A percentile compares a stretch with the other conserved stretches of the same genome.
Evolutionary conservation across 306 rosid species (phyloP).

Genomic region (Alnus glutinosa): DNA sequence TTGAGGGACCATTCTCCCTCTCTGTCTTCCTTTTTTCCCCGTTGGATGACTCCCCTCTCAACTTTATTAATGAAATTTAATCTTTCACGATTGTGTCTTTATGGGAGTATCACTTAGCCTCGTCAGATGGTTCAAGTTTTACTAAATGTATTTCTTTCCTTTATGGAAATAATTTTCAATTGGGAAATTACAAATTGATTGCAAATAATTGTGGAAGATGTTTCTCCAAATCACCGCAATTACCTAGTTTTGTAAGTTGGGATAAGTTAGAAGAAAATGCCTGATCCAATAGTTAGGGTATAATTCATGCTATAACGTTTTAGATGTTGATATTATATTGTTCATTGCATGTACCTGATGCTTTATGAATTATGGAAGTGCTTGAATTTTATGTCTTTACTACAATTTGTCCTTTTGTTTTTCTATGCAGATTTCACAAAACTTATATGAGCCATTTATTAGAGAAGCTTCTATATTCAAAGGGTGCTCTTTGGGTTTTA

Average conservation of each 20-base stretch:
- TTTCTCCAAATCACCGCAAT: background rate
- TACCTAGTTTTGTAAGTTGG: background rate
- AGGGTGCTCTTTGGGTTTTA: conserved; percentile 59
- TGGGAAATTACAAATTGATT: background rate
- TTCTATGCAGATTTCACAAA: conserved; percentile 50
- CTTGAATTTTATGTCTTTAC: background rate
- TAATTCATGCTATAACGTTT: background rate
- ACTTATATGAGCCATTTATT: conserved; percentile 51
- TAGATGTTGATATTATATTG: background rate
- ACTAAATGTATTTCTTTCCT: background rate
- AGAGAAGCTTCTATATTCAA: conserved; percentile 50
- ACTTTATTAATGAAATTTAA: too few relatives aligned
- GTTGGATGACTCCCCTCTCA: too few relatives aligned
- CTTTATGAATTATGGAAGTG: background rate
- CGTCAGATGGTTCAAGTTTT: background rate
- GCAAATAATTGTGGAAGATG: background rate
- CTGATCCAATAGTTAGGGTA: background rate
- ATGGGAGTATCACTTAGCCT: too few relatives aligned
- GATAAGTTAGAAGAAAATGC: background rate
- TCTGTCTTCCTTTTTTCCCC: too few relatives aligned
- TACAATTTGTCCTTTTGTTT: background rate
- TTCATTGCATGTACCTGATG: background rate
- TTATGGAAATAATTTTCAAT: too few relatives aligned
- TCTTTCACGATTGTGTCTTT: too few relatives aligned
- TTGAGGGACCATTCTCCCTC: too few relatives aligned